phyloP scores from a whole-genome alignment of 2,329 filamentous ascomycete genomes.

The Aspergillus aculeatinus region DNA sequence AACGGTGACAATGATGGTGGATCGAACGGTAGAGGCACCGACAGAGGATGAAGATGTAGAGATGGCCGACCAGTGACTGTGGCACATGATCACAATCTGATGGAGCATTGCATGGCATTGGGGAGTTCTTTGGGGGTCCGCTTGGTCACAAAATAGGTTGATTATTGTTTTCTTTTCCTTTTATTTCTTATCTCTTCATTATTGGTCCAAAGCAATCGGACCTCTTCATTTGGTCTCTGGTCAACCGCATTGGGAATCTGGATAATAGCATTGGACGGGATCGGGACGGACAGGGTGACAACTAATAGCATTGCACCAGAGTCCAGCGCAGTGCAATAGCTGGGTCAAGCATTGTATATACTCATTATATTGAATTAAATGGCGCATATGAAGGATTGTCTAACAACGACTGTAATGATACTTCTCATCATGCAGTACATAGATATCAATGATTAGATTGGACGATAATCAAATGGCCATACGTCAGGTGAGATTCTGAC shows the following conservation, averaged over 20 bases:
- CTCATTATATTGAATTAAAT: too few species aligned
- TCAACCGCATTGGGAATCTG: constrained; percentile 1
- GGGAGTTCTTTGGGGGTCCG: constrained; percentile 12
- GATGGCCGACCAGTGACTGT: constrained; percentile 51
- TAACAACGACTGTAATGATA: too few species aligned
- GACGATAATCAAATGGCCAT: neutral
- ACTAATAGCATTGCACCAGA: neutral
- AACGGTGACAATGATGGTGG: constrained; percentile 54
- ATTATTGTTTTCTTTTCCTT: neutral
- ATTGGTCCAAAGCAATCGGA: neutral
- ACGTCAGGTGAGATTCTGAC: constrained; percentile 8
- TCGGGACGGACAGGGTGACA: constrained; percentile 7
- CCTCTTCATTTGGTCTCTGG: neutral
- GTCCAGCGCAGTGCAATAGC: neutral
- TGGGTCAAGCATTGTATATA: neutral
- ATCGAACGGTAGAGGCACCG: constrained; percentile 52
- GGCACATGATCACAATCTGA: neutral
- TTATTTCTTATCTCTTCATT: neutral
- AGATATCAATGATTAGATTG: neutral
- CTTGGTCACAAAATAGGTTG: neutral
- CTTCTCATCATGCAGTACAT: too few species aligned
- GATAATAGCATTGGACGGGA: constrained; percentile 8
- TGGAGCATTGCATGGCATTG: neutral
- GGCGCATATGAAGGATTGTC: too few species aligned
- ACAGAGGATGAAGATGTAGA: constrained; percentile 49